These are phyloP conservation scores for Alternaria burnsii DNA, from an alignment of 2,329 filamentous ascomycete species.

Conservation along the genomic window DNA sequence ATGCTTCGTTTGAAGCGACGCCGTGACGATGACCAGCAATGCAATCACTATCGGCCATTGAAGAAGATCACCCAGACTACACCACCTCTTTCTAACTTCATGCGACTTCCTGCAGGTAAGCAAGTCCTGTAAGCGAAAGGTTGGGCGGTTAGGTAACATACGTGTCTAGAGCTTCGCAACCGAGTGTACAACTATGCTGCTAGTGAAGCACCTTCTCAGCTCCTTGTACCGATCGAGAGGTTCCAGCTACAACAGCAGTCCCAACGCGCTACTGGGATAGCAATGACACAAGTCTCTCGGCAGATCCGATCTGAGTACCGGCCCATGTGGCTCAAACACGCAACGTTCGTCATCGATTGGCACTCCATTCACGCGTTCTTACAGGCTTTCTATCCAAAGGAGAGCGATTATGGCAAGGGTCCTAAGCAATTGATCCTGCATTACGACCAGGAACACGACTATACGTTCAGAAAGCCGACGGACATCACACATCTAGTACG, in stretches of 20 bases:
- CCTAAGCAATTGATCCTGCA: not conserved
- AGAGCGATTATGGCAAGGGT: not conserved
- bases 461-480: not conserved
- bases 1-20: not conserved
- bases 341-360: not conserved
- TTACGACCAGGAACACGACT: not conserved
- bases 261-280: not conserved
- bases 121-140: not conserved
- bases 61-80: not conserved
- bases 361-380: not conserved
- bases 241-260: not conserved
- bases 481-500: not conserved
- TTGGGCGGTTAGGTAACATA: not conserved
- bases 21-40: not conserved
- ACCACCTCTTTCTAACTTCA: not conserved
- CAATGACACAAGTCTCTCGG: not conserved
- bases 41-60: not conserved
- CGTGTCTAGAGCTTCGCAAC: constrained; percentile 1
- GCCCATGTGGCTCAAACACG: not conserved
- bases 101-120: not conserved
- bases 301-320: not conserved
- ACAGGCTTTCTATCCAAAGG: not conserved
- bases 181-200: not conserved
- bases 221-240: not conserved
- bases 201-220: not conserved